Conservation (phyloP, 2,329 filamentous ascomycete genomes). For the Trichoderma koningii region DNA sequence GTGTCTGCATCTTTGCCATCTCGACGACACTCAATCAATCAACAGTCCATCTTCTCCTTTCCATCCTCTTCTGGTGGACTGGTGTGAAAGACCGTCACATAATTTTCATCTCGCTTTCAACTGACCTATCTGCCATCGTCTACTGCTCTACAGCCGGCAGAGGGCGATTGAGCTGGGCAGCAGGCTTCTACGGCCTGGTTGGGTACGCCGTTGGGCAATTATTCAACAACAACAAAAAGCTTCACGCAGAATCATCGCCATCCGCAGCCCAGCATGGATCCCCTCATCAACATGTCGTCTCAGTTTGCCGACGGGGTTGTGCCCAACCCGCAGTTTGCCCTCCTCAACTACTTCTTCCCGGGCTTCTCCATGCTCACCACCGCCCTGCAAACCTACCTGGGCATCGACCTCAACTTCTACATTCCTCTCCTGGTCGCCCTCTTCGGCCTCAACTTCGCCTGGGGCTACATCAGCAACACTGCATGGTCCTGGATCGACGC, state of each 20-base stretch:
- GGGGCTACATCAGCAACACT: constrained; percentile 55
- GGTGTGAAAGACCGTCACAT: not conserved
- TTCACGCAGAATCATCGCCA: not conserved
- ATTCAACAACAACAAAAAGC: not conserved
- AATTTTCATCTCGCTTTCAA: not conserved
- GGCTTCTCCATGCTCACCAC: constrained; percentile 62
- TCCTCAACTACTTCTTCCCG: constrained; percentile 66
- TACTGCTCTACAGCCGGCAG: not conserved
- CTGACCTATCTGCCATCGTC: not conserved
- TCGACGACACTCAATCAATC: not conserved
- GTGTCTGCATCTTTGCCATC: not conserved
- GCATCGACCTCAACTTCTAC: constrained; percentile 64
- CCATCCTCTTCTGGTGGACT: not conserved
- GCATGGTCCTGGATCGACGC: constrained; percentile 51
- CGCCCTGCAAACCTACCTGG: constrained; percentile 56
- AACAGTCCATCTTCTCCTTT: not conserved
- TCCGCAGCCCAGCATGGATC: constrained; percentile 32
- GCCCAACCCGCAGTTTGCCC: constrained; percentile 44
- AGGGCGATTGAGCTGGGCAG: not conserved
- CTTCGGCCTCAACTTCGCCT: constrained; percentile 52
- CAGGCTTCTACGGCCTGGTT: not conserved
- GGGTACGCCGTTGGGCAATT: not conserved
- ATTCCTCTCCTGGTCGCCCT: constrained; percentile 58
- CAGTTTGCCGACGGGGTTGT: constrained; percentile 14
- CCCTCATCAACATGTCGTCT: constrained; percentile 33